Evolutionary conservation across 345 rosid species (phyloP).

Genomic region (Streptanthus diversifolius): DNA sequence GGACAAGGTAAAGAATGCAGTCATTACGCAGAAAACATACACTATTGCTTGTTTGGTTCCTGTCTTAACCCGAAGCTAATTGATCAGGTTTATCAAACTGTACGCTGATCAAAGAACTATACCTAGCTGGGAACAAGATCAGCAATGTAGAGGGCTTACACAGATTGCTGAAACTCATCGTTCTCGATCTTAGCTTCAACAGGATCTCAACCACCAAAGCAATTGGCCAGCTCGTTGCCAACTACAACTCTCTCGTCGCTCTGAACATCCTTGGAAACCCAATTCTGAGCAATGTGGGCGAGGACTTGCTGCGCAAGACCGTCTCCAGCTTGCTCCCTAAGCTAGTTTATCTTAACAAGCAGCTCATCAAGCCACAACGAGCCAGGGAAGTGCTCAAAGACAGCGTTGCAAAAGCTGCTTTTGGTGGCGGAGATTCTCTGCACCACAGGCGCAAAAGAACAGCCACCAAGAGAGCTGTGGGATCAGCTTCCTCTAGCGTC

Average conservation of each 20-base stretch:
- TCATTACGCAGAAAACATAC: neutral
- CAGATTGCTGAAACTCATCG: constrained; percentile 79
- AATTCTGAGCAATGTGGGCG: constrained; percentile 64
- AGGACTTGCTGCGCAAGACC: constrained; percentile 77
- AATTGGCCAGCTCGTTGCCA: constrained; percentile 87
- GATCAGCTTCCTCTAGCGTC: constrained; percentile 27
- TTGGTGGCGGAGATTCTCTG: constrained; percentile 39
- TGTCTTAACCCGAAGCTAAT: neutral
- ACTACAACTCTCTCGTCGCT: constrained; percentile 75
- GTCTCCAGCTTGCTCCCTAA: constrained; percentile 74
- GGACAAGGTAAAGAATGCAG: constrained; percentile 65
- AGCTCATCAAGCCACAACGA: constrained; percentile 64
- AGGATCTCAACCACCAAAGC: constrained; percentile 83
- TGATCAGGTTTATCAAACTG: constrained; percentile 76
- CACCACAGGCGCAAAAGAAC: constrained; percentile 29
- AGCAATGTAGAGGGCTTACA: constrained; percentile 85
- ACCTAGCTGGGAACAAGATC: constrained; percentile 85
- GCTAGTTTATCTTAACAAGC: constrained; percentile 80
- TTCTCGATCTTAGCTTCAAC: constrained; percentile 88
- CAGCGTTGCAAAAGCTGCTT: constrained; percentile 76
- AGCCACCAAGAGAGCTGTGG: constrained; percentile 16
- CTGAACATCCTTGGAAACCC: constrained; percentile 83
- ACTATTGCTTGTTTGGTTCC: neutral
- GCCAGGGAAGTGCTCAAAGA: constrained; percentile 69
- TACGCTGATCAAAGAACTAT: constrained; percentile 79